A percentile compares a stretch with the other conserved stretches of the same genome.
These are phyloP conservation scores for Medicago arabica DNA, from an alignment of 306 rosid genomes.

Conservation along the genomic window DNA sequence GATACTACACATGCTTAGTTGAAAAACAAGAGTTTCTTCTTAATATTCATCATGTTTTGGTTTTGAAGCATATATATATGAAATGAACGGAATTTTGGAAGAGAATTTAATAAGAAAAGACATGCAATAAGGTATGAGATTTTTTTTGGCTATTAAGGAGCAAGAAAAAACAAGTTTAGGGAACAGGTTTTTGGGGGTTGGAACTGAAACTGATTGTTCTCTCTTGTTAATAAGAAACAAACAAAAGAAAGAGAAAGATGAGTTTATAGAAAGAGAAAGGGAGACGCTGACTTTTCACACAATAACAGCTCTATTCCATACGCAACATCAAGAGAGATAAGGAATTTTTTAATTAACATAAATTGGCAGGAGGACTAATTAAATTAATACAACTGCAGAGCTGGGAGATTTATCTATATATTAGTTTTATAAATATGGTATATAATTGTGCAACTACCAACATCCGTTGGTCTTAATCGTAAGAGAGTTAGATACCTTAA, in stretches of 20 bases:
- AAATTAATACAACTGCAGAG: slow-evolving; percentile 22
- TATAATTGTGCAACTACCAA: background rate
- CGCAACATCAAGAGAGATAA: slow-evolving; percentile 53
- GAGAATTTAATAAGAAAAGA: background rate
- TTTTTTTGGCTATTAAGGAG: slow-evolving; percentile 47
- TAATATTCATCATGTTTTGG: slow-evolving; percentile 20
- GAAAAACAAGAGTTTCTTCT: background rate
- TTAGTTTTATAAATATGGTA: background rate
- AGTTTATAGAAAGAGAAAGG: slow-evolving; percentile 50
- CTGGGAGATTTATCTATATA: background rate
- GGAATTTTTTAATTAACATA: slow-evolving; percentile 4
- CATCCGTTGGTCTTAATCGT: background rate
- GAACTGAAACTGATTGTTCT: slow-evolving; percentile 43
- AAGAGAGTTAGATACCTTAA: background rate
- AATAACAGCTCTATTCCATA: slow-evolving; percentile 56
- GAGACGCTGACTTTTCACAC: slow-evolving; percentile 87
- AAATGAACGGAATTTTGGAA: background rate
- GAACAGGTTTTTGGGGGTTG: slow-evolving; percentile 49
- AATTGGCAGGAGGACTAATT: slow-evolving; percentile 6
- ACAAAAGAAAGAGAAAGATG: slow-evolving; percentile 48
- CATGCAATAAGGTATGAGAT: slow-evolving; percentile 29
- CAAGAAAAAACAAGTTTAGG: slow-evolving; percentile 48
- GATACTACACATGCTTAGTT: slow-evolving; percentile 59
- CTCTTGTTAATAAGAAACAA: slow-evolving; percentile 45
- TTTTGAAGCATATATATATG: slow-evolving; percentile 9